Evolutionary conservation across 2,329 filamentous ascomycete genomes (phyloP).

Genomic region (Colletotrichum sp.): DNA sequence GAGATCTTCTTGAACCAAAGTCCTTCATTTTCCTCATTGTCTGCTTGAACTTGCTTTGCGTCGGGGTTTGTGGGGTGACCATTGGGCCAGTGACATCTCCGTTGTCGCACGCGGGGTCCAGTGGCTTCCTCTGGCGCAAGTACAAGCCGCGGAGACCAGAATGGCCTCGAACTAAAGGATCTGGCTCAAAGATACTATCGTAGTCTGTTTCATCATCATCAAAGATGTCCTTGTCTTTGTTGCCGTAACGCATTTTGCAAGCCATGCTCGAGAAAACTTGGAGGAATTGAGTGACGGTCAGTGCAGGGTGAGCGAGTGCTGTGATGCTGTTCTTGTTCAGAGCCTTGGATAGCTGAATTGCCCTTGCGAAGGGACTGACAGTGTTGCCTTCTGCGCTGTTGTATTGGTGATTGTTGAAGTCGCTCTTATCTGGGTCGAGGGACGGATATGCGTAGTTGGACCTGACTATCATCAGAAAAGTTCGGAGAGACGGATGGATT

Average conservation of each 20-base stretch:
- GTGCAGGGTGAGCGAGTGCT: neutral
- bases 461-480: neutral
- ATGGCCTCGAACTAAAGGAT: neutral
- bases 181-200: neutral
- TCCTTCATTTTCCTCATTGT: neutral
- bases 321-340: neutral
- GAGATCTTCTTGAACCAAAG: neutral
- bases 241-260: neutral
- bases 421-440: neutral
- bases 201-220: neutral
- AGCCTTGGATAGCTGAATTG: neutral
- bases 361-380: neutral
- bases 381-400: neutral
- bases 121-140: neutral
- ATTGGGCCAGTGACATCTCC: neutral
- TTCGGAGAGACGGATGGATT: neutral
- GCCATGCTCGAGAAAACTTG: neutral
- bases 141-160: neutral
- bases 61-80: neutral
- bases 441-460: neutral
- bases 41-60: neutral
- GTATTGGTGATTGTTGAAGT: neutral
- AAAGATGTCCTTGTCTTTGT: neutral
- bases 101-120: neutral
- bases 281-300: neutral